Evolutionary conservation across 192 early-diverging fungal species (phyloP), one percentile per base, ranked within the genome.

Genomic region (Obelidium mucronatum): DNA sequence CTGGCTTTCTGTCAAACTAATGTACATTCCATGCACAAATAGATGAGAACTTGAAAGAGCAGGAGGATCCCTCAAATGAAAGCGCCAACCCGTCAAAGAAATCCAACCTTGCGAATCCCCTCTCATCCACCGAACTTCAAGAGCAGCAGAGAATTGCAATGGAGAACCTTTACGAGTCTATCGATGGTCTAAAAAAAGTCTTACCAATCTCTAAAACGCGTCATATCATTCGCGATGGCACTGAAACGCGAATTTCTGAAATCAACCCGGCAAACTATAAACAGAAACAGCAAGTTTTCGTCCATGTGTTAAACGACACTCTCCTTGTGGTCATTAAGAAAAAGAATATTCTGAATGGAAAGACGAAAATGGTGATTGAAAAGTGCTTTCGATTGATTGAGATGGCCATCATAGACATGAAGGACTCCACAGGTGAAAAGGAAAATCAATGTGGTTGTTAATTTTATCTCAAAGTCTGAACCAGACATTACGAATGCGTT

Each of bases 291-390:
- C 84, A 83, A 17, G 93, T 95, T 1, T 91, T 93, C 64, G 82
- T 97, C 44, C 88, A 93, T 35, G 80, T 99, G 22, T 81, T 99
- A 53, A 95, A 87, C 74, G 96, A 99, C 77, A 88, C 92, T 44
- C 67, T 99, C 4, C 76, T 99, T 60, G 78, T 97, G 40, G 92
- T 92, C 0, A 87, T 86, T 11, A 91, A 92, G 62, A 94, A 93
- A 75, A 94, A 93, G 69, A 91, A 92, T 63, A 85, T 89, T 24
- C 80, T 85, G 61, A 83, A 84, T 54, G 80, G 90, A 37, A 92
- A 91, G 68, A 82, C 84, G 30, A 85, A 92, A 61, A 78, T 96
- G 63, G 86, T 96, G 17, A 93, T 94, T 1, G 96, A 97, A 71
- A 87, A 91, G 61, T 93, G 92, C 54, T 96, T 91, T 85, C 60